Percentiles rank a stretch among this genome's conserved stretches.
phyloP scores from a whole-genome alignment of 345 rosid genomes.

The Moricandia moricandioides region DNA sequence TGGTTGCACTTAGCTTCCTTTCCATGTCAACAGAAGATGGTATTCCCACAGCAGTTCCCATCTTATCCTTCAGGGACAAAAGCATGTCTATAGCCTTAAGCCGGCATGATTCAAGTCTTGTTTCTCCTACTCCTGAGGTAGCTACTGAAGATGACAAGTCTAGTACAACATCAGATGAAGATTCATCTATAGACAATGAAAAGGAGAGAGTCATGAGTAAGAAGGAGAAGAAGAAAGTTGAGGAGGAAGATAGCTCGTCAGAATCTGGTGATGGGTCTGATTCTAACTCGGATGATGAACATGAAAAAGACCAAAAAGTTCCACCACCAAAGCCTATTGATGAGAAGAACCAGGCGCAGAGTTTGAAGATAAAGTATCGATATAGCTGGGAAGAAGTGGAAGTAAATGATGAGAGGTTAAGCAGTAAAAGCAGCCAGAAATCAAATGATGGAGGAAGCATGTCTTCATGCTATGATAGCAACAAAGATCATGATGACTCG shows the following conservation, averaged over 20 bases:
- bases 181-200: not conserved
- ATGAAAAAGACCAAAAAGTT: not conserved
- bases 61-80: slow-evolving; percentile 33
- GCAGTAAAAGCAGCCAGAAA: slow-evolving; percentile 30
- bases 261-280: slow-evolving; percentile 22
- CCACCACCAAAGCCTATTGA: slow-evolving; percentile 3
- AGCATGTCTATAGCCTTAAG: slow-evolving; percentile 38
- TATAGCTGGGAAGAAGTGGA: slow-evolving; percentile 36
- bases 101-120: slow-evolving; percentile 24
- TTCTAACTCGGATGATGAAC: slow-evolving; percentile 15
- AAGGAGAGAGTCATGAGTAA: not conserved
- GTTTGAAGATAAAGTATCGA: slow-evolving; percentile 35
- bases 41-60: slow-evolving; percentile 32
- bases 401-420: slow-evolving; percentile 21
- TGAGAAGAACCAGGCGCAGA: slow-evolving; percentile 20
- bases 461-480: slow-evolving; percentile 29
- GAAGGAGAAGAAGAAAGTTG: slow-evolving; percentile 9
- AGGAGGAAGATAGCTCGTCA: not conserved
- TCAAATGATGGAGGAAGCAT: slow-evolving; percentile 29
- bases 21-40: slow-evolving; percentile 36
- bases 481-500: slow-evolving; percentile 2
- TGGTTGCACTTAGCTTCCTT: slow-evolving; percentile 67
- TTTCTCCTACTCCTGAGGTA: not conserved
- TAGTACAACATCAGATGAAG: slow-evolving; percentile 18
- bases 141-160: slow-evolving; percentile 9